Percentiles rank a stretch among this genome's conserved stretches.
Evolutionary conservation across 2,329 filamentous ascomycete species (phyloP).

Genomic region (Clarireedia hainanense): DNA sequence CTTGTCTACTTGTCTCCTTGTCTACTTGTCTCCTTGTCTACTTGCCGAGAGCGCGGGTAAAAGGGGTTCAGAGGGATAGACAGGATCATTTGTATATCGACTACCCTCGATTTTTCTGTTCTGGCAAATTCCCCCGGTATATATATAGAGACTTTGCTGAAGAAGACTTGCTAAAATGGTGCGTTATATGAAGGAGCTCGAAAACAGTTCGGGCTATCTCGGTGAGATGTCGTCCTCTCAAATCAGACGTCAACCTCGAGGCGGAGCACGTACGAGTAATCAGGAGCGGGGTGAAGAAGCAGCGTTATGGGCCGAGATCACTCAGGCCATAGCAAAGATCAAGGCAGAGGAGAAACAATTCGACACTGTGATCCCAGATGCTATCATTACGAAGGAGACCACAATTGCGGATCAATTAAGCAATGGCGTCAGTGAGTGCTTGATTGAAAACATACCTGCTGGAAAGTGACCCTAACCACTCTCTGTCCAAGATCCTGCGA

Average conservation of each 20-base stretch:
- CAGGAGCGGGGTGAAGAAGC: slow-evolving; percentile 15
- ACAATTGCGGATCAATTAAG: slow-evolving; percentile 11
- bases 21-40: too few relatives aligned
- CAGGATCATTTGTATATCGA: too few relatives aligned
- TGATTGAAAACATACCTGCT: not conserved
- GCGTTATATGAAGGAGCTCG: not conserved
- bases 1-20: too few relatives aligned
- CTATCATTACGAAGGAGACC: slow-evolving; percentile 15
- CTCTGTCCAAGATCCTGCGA: slow-evolving; percentile 15
- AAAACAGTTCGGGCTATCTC: not conserved
- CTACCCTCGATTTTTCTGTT: too few relatives aligned
- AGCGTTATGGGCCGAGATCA: slow-evolving; percentile 11
- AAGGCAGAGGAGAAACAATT: slow-evolving; percentile 11
- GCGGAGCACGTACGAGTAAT: slow-evolving; percentile 10
- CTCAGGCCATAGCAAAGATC: slow-evolving; percentile 10
- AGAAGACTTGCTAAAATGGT: not conserved
- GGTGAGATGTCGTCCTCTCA: slow-evolving; percentile 12
- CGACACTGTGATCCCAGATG: slow-evolving; percentile 7
- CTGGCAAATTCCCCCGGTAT: not conserved
- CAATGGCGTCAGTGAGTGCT: slow-evolving; percentile 11
- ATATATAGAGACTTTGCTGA: not conserved
- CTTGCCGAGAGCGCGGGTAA: too few relatives aligned
- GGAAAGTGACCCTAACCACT: not conserved
- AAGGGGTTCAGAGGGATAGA: too few relatives aligned
- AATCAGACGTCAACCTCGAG: slow-evolving; percentile 13